Percentiles rank a stretch among this genome's conserved stretches.
These are phyloP conservation scores for Sphaerosporella brunnea DNA, from an alignment of 495 filamentous ascomycete genomes.

Conservation along the genomic window DNA sequence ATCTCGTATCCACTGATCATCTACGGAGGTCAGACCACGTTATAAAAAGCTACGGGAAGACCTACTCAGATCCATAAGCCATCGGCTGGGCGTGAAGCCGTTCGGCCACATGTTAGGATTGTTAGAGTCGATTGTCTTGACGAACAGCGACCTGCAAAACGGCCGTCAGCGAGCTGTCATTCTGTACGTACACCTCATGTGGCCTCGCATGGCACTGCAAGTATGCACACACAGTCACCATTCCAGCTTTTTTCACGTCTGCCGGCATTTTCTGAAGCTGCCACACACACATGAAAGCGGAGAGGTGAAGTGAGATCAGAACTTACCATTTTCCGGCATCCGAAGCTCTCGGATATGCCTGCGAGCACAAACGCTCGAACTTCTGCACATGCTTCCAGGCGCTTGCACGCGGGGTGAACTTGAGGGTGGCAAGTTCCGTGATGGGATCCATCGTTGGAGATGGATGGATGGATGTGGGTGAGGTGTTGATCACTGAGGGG, in stretches of 20 bases:
- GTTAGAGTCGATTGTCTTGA: conserved; percentile 21
- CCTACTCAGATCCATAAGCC: conserved; percentile 26
- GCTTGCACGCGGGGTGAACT: conserved; percentile 21
- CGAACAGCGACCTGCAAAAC: conserved; percentile 22
- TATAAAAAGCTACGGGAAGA: background rate
- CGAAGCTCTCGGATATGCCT: conserved; percentile 22
- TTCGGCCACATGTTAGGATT: conserved; percentile 17
- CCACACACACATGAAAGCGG: background rate
- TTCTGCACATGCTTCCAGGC: conserved; percentile 25
- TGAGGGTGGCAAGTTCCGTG: conserved; percentile 18
- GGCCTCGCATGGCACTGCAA: background rate
- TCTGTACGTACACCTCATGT: background rate
- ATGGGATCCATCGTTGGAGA: conserved; percentile 16
- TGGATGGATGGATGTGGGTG: conserved; percentile 1
- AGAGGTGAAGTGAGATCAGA: background rate
- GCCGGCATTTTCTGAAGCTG: no score
- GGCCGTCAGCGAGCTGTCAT: conserved; percentile 7
- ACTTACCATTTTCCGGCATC: conserved; percentile 26
- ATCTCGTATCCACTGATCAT: conserved; percentile 17
- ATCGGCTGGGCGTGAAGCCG: conserved; percentile 20
- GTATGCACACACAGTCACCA: background rate
- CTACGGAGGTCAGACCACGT: background rate
- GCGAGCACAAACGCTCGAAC: conserved; percentile 18
- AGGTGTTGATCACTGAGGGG: background rate
- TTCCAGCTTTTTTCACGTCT: no score